Evolutionary conservation across 2,329 filamentous ascomycete species (phyloP), one percentile per base, ranked within the genome.

Genomic region (Chrysosporium keratinophilum): DNA sequence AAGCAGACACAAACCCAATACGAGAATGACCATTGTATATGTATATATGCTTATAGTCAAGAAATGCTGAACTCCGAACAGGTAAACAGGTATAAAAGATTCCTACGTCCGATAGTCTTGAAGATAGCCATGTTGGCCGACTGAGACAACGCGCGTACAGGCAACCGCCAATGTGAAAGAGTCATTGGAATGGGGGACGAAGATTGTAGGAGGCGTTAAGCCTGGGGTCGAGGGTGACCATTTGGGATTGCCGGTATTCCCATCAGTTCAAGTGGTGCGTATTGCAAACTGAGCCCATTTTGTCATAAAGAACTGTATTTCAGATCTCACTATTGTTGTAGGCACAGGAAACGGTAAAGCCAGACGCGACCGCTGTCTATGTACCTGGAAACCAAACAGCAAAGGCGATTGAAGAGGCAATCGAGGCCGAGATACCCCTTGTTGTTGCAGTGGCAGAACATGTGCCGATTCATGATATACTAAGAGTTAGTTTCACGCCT

Each of bases 361-460:
- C 87, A 1, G 82, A 89, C 69, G 87, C 85, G 3, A 88, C 86
- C 1, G 85, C 83, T 3, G 85, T 91, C 54, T 90, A 88, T 60
- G 87, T 90, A 1, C 83, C 86, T 1, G 85, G 86, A n/a, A 79
- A 82, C 56, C 80, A 85, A 59, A 87, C 86, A 1, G 76, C 82
- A 0, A 74, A 75, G 23, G 87, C 87, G 0, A 89, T 91, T 61
- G 83, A 87, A 65, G 85, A 90, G 65, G 86, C 87, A 1, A 86
- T 89, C 50, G 85, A 84, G 66, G 85, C 85, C 0, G 85, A 90
- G 63, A 82, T 90, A 0, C 84, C 85, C 0, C 75, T 90, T 1
- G 81, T 90, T 19, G 85, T 89, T 5, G 84, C 85, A 5, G 86
- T 91, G 5, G 85, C 87, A 5, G 87, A 91, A 65, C 85, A 89